Percentiles rank a stretch among this genome's conserved stretches.
phyloP scores from a whole-genome alignment of 1,139 yeast species.

The Geotrichum aggregatum region DNA sequence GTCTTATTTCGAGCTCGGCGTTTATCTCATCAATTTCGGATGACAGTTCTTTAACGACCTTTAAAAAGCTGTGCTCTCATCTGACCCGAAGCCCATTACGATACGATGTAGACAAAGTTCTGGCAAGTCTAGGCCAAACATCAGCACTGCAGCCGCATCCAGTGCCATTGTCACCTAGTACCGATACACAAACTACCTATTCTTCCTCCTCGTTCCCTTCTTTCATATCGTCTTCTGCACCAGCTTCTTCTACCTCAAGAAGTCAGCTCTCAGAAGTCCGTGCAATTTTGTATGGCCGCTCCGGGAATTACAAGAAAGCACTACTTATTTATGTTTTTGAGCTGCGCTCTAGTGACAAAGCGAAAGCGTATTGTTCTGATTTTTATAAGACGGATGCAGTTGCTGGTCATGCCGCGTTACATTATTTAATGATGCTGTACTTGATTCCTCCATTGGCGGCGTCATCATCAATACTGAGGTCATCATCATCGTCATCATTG shows the following conservation, averaged over 20 bases:
- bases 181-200: too few species aligned
- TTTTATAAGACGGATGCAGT: constrained; percentile 44
- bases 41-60: constrained; percentile 16
- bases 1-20: constrained; percentile 29
- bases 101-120: constrained; percentile 39
- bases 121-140: constrained; percentile 32
- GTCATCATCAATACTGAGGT: background rate
- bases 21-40: too few species aligned
- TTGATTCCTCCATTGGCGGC: constrained; percentile 30
- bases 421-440: constrained; percentile 39
- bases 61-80: constrained; percentile 31
- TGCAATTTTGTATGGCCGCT: constrained; percentile 55
- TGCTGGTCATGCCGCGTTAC: constrained; percentile 41
- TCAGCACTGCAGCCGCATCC: constrained; percentile 20
- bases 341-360: constrained; percentile 53
- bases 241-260: background rate
- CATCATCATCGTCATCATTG: too few species aligned
- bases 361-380: constrained; percentile 56
- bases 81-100: constrained; percentile 28
- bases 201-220: too few species aligned
- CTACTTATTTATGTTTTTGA: constrained; percentile 60
- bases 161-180: too few species aligned
- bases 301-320: constrained; percentile 63
- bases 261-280: constrained; percentile 42
- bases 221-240: too few species aligned